phyloP scores from a whole-genome alignment of 129 eudicot genomes.

The Artemisia argyi region DNA sequence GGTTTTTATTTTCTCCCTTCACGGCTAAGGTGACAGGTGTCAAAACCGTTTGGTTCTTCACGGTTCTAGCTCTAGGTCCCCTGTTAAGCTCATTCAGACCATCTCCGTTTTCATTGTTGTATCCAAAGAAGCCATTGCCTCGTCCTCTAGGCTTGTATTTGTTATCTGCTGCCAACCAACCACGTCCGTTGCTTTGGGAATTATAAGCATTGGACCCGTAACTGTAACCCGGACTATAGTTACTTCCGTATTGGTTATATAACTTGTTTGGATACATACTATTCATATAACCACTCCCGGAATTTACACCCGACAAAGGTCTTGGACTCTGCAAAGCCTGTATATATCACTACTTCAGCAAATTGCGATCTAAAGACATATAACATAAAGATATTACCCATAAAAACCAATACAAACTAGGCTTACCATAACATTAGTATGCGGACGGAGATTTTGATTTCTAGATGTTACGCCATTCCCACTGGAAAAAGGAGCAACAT shows the following conservation, averaged over 20 bases:
- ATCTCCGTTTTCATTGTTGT: conserved; percentile 59
- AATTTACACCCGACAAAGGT: conserved; percentile 46
- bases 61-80: conserved; percentile 69
- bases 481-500: conserved; percentile 20
- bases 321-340: conserved; percentile 53
- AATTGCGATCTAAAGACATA: neutral
- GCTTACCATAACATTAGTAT: conserved; percentile 54
- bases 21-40: conserved; percentile 46
- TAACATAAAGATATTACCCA: neutral
- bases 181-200: conserved; percentile 45
- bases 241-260: conserved; percentile 48
- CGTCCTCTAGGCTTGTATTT: conserved; percentile 75
- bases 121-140: conserved; percentile 49
- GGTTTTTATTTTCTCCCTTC: conserved; percentile 54
- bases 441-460: conserved; percentile 44
- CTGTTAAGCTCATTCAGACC: conserved; percentile 81
- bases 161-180: conserved; percentile 64
- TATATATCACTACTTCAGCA: neutral
- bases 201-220: conserved; percentile 59
- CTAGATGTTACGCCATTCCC: conserved; percentile 37
- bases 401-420: neutral
- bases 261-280: conserved; percentile 56
- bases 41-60: conserved; percentile 49
- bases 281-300: conserved; percentile 50
- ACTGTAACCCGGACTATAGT: conserved; percentile 53